Evolutionary conservation across 768 basidiomycete species (phyloP).

Genomic region (Pulveroboletus sp.): DNA sequence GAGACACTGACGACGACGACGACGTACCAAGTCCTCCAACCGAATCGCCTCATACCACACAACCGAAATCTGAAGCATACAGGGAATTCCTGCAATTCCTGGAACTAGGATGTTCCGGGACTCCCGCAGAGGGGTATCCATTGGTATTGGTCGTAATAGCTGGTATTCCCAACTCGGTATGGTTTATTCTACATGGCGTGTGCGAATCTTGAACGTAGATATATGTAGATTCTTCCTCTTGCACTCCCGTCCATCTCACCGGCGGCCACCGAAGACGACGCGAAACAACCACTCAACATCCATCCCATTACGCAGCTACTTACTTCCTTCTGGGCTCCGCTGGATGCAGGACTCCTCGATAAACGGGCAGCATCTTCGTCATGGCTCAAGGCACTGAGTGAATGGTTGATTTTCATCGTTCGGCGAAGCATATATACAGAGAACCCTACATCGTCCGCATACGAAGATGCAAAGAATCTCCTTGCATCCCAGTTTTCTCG

Average conservation of each 20-base stretch:
- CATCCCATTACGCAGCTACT: slow-evolving; percentile 53
- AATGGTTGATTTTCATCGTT: slow-evolving; percentile 61
- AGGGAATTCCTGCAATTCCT: slow-evolving; percentile 77
- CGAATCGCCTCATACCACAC: neutral
- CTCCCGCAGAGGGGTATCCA: slow-evolving; percentile 78
- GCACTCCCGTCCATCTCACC: slow-evolving; percentile 10
- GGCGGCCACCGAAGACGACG: neutral
- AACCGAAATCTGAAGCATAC: slow-evolving; percentile 45
- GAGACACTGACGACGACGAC: slow-evolving; percentile 35
- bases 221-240: slow-evolving; percentile 19
- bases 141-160: slow-evolving; percentile 76
- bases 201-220: neutral
- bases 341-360: slow-evolving; percentile 42
- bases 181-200: slow-evolving; percentile 19
- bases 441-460: slow-evolving; percentile 1
- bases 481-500: slow-evolving; percentile 43
- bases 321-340: slow-evolving; percentile 76
- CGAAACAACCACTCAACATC: neutral
- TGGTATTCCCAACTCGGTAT: slow-evolving; percentile 67
- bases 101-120: slow-evolving; percentile 71
- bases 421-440: slow-evolving; percentile 21
- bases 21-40: slow-evolving; percentile 22
- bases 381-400: slow-evolving; percentile 68
- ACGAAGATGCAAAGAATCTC: slow-evolving; percentile 24
- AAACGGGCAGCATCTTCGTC: slow-evolving; percentile 34